A percentile compares a stretch with the other conserved stretches of the same genome.
These are phyloP conservation scores for Entomortierella beljakovae DNA, from an alignment of 192 early-diverging fungal species.

Conservation along the genomic window DNA sequence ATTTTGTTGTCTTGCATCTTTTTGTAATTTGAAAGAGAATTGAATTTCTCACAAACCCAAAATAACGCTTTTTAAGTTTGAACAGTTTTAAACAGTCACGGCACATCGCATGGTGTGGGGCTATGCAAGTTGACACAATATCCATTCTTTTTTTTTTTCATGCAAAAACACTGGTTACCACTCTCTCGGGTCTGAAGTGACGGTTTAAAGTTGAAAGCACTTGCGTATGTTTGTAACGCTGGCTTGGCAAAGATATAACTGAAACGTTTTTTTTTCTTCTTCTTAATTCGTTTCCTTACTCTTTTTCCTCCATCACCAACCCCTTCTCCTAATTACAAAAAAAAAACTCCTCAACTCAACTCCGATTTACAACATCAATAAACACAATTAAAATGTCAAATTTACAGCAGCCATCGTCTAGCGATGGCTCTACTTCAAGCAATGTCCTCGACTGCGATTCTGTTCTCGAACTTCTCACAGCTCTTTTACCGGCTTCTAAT, in stretches of 20 bases:
- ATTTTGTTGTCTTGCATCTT: constrained; percentile 7
- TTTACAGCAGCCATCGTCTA: constrained; percentile 17
- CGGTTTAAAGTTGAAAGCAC: not conserved
- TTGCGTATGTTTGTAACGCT: too few relatives aligned
- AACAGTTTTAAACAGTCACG: not conserved
- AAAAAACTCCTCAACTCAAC: not conserved
- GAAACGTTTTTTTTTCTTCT: too few relatives aligned
- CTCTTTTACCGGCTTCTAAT: constrained; percentile 5
- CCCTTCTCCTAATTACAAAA: not conserved
- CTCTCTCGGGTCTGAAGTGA: too few relatives aligned
- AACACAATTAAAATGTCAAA: constrained; percentile 20
- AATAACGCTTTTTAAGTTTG: not conserved
- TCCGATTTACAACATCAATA: not conserved
- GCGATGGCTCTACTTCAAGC: not conserved
- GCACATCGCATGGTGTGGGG: too few relatives aligned
- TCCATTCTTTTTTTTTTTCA: not conserved
- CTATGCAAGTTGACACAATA: not conserved
- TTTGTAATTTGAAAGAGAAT: not conserved
- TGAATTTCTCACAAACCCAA: not conserved
- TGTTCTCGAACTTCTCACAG: constrained; percentile 21
- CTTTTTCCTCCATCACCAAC: not conserved
- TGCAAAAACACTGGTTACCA: not conserved
- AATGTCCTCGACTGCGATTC: constrained; percentile 38
- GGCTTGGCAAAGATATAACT: too few relatives aligned
- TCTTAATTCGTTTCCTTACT: too few relatives aligned